Conservation (phyloP, 257 asterid genomes). For the Nyctanthes arbortristis region DNA sequence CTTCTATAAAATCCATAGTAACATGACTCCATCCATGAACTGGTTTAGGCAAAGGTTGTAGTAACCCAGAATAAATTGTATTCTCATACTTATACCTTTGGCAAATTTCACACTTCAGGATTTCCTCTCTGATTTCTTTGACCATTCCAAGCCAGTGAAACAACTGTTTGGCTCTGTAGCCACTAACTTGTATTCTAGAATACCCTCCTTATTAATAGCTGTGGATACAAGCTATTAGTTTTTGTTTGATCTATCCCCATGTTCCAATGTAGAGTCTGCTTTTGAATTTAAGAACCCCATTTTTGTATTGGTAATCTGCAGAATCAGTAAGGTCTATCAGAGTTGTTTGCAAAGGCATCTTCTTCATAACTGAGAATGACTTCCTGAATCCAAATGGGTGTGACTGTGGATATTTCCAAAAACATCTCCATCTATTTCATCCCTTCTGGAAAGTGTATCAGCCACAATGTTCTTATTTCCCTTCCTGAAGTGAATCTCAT, state of each 20-base stretch:
- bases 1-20: neutral
- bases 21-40: no score
- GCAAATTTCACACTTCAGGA: neutral
- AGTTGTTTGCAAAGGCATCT: no score
- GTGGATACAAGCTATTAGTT: neutral
- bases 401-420: neutral
- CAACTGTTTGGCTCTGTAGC: neutral
- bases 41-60: neutral
- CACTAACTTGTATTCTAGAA: neutral
- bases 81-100: neutral
- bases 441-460: neutral
- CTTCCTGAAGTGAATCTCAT: neutral
- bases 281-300: neutral
- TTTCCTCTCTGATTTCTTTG: neutral
- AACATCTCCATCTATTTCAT: no score
- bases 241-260: no score
- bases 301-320: no score
- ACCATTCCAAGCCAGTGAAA: neutral
- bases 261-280: neutral
- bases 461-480: neutral
- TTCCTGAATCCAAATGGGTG: neutral
- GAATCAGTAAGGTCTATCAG: no score
- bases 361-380: no score
- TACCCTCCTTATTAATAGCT: neutral
- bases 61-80: neutral